Base-by-base conservation (phyloP, 2,329 filamentous ascomycete genomes). In the Coleophoma eucalyptorum region DNA sequence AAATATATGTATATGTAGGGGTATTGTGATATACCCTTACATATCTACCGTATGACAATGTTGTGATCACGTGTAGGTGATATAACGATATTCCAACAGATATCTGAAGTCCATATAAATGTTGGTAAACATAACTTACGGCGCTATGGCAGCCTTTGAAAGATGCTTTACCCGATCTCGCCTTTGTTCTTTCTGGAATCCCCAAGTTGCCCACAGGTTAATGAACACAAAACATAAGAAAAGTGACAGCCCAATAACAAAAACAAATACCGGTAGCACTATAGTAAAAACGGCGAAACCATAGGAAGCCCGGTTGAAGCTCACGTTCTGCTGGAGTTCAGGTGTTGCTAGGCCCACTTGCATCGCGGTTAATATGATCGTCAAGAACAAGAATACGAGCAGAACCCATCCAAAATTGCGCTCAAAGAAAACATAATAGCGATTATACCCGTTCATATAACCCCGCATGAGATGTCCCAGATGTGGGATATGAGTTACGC, bases 251-350 rank as follows among this genome's bases (percentile, higher is more conserved):
- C 43, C 20, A 20, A 26, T 43, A 16, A 31, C 46, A n/a, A 50
- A 53, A 20, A 59, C 48, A 8, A 74, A 54, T 15, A 38, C 6
- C 0, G 74, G 74, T 4, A 62, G 68, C 5, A 76, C 13, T 21
- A 79, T 74, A 0, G 72, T 66, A 49, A 79, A 77, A 4, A 78
- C 59, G 3, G 72, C 70, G 50, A 80, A 78, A 2, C 73, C 74
- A 52, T 74, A 75, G 1, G 70, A 70, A 1, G 69, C 73, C 8
- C 50, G 47, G 56, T 74, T 69, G 56, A 80, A 81, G 0, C 57
- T 50, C 0, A 52, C n/a, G 53, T 67, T 72, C 0, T 62, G 53
- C 0, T 43, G 44, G 1, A 76, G 65, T 20, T 43, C 42, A 2
- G 67, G 53, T 0, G 69, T 74, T 2, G 67, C 65, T 11, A 77